Percentiles rank a stretch among this genome's conserved stretches.
Evolutionary conservation across 2,329 filamentous ascomycete species (phyloP).

Genomic region (Leptosphaerulina australis): DNA sequence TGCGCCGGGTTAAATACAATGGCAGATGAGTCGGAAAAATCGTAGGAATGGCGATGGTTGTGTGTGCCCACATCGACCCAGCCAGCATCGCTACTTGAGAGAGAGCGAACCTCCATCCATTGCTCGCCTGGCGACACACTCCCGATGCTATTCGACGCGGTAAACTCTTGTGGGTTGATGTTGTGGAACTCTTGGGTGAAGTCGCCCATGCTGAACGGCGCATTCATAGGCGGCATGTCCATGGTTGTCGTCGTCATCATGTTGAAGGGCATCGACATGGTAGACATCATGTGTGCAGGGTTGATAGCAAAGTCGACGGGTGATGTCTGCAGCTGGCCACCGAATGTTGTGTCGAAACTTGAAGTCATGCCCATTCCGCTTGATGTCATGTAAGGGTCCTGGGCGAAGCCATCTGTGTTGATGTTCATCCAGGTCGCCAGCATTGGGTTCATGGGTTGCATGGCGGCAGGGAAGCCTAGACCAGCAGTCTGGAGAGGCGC

Average conservation of each 20-base stretch:
- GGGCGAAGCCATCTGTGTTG: slow-evolving; percentile 39
- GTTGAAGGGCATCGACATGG: slow-evolving; percentile 52
- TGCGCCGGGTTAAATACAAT: slow-evolving; percentile 92
- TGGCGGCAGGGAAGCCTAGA: slow-evolving; percentile 42
- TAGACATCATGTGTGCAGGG: slow-evolving; percentile 49
- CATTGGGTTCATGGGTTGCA: slow-evolving; percentile 45
- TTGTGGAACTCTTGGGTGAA: slow-evolving; percentile 71
- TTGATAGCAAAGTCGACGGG: slow-evolving; percentile 56
- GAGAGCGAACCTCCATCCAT: slow-evolving; percentile 83
- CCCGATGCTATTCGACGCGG: slow-evolving; percentile 46
- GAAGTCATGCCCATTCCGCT: slow-evolving; percentile 42
- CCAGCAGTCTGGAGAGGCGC: slow-evolving; percentile 44
- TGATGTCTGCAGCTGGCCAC: slow-evolving; percentile 52
- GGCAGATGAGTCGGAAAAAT: slow-evolving; percentile 62
- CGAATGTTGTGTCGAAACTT: slow-evolving; percentile 49
- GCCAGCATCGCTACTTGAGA: slow-evolving; percentile 84
- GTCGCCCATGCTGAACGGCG: slow-evolving; percentile 61
- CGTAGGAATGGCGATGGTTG: slow-evolving; percentile 67
- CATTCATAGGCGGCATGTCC: slow-evolving; percentile 47
- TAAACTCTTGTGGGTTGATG: slow-evolving; percentile 54
- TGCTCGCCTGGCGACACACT: slow-evolving; percentile 76
- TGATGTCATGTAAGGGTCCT: slow-evolving; percentile 32
- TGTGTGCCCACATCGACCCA: slow-evolving; percentile 76
- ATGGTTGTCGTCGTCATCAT: slow-evolving; percentile 52
- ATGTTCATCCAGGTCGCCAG: slow-evolving; percentile 54